phyloP scores from a whole-genome alignment of 2,329 filamentous ascomycete genomes.

The Botrytis pseudocinerea region DNA sequence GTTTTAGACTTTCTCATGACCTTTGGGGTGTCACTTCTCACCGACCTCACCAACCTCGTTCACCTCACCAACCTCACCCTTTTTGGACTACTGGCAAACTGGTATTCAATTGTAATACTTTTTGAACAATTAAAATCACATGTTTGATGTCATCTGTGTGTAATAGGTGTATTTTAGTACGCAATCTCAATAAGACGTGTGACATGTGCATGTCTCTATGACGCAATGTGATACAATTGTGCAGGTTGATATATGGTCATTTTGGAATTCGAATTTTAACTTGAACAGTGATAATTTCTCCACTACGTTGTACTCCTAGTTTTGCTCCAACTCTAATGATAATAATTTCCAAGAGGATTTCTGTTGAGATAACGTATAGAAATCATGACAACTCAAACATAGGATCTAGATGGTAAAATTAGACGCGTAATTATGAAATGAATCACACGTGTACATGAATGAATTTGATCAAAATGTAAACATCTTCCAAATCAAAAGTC shows the following conservation, averaged over 20 bases:
- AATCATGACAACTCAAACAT: background rate
- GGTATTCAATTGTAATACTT: background rate
- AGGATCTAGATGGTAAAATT: background rate
- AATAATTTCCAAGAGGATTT: background rate
- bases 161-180: background rate
- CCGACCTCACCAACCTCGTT: background rate
- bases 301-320: background rate
- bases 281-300: background rate
- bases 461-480: background rate
- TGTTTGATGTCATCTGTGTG: background rate
- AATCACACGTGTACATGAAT: background rate
- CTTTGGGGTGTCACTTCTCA: background rate
- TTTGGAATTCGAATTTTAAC: background rate
- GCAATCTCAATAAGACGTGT: background rate
- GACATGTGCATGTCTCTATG: background rate
- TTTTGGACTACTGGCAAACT: background rate
- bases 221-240: background rate
- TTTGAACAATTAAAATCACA: background rate
- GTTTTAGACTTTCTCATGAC: background rate
- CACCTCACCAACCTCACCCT: background rate
- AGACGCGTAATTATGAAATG: background rate
- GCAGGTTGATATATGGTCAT: background rate
- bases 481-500: background rate
- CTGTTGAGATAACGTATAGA: background rate
- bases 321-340: background rate